Base-by-base conservation (phyloP, 2,329 filamentous ascomycete genomes). In the Aspergillus sp. region DNA sequence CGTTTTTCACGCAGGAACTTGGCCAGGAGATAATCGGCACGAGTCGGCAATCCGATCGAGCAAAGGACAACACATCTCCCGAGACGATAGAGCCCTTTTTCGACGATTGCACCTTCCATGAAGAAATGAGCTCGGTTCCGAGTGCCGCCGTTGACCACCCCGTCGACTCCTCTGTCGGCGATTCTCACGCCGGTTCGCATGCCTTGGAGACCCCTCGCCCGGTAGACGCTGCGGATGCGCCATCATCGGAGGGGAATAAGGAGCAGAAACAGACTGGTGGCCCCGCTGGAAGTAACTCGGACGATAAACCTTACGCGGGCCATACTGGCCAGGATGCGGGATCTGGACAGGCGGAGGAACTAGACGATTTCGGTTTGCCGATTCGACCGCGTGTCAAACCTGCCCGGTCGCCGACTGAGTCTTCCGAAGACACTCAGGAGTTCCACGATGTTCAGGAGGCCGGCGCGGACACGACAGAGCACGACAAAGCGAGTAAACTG, bases 291-390 rank as follows among this genome's bases (percentile, higher is more conserved):
- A 58, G 49, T 6, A 47, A 54, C 9, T n/a, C 60, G 14, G 57
- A 50, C 49, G 54, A 52, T 39, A 58, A 56, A 6, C 42, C 59
- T 18, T 49, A 49, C 6, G 22, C 54, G 12, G 55, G 53, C n/a
- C 22, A 54, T 29, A 53, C 31, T 45, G 54, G 9, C 10, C 56
- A 56, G 54, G 55, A 60, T 22, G 47, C 55, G 6, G 51, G 49
- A 18, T 53, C 61, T 6, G 50, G 29, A 46, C 55, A 61, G 26
- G 57, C 62, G 50, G 71, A 70, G 45, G 69, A 70, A 24, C 51
- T 76, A 29, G 75, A 78, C 52, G 75, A 77, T 50, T 78, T 78
- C 62, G 75, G 75, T 1, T 68, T 78, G 16, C 75, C 75, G 6
- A 73, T 77, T 61, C 74, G 70, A 63, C 45, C 59, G 49, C 68